Conservation (phyloP, 1,139 yeast genomes). For the Protomyces lactucae-debilis region DNA sequence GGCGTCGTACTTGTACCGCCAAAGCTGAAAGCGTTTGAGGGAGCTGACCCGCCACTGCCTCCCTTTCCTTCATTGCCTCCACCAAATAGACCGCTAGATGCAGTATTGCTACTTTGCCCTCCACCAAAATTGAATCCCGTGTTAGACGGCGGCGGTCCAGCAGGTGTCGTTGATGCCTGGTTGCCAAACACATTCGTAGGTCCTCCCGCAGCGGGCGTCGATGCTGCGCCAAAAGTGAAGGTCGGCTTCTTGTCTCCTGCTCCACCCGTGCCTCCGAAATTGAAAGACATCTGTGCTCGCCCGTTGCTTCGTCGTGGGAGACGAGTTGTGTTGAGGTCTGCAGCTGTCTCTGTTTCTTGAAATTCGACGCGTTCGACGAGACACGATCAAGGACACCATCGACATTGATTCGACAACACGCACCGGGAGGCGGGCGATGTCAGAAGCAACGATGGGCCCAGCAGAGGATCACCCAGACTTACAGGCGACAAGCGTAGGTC, state of each 20-base stretch:
- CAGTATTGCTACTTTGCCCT: not conserved
- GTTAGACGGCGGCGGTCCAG: constrained; percentile 25
- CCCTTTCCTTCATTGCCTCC: constrained; percentile 1
- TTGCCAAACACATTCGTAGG: constrained; percentile 8
- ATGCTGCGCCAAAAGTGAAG: constrained; percentile 21
- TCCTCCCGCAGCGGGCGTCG: constrained; percentile 25
- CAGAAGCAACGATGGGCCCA: too few relatives aligned
- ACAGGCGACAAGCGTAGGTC: too few relatives aligned
- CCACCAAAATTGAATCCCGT: constrained; percentile 29
- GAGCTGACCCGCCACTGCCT: constrained; percentile 29
- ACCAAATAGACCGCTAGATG: not conserved
- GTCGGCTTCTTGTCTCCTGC: constrained; percentile 12
- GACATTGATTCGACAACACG: too few relatives aligned
- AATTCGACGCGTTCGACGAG: too few relatives aligned
- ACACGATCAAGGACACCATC: too few relatives aligned
- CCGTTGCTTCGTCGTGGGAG: too few relatives aligned
- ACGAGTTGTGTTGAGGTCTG: too few relatives aligned
- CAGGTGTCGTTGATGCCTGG: constrained; percentile 21
- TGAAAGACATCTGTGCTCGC: constrained; percentile 6
- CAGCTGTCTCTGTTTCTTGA: too few relatives aligned
- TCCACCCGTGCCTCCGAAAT: constrained; percentile 7
- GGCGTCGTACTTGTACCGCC: constrained; percentile 27
- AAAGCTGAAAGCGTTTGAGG: constrained; percentile 26
- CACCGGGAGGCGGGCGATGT: too few relatives aligned
- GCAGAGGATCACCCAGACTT: too few relatives aligned